Evolutionary conservation across 768 basidiomycete genomes (phyloP).

Genomic region (Russula sp.): DNA sequence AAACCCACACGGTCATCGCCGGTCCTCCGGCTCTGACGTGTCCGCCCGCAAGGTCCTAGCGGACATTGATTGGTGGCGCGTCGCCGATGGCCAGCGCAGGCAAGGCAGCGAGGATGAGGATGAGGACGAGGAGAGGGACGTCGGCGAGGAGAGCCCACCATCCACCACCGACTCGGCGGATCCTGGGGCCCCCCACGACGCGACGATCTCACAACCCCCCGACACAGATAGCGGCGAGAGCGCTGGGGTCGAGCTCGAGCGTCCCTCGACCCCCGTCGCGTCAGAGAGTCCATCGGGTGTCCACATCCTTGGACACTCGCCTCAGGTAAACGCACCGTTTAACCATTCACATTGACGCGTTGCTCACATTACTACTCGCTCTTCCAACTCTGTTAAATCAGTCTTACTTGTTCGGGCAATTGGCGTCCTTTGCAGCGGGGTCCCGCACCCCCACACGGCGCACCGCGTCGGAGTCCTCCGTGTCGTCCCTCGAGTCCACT

Average conservation of each 20-base stretch:
- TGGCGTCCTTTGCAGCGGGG: background rate
- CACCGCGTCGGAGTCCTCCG: conserved; percentile 17
- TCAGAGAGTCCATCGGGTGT: background rate
- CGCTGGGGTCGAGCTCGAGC: conserved; percentile 30
- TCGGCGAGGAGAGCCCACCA: conserved; percentile 8
- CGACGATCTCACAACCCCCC: background rate
- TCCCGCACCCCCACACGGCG: conserved; percentile 30
- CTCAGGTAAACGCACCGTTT: conserved; percentile 9
- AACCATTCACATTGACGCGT: background rate
- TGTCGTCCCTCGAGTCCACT: conserved; percentile 19
- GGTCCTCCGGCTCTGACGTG: conserved; percentile 63
- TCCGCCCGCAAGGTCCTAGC: conserved; percentile 63
- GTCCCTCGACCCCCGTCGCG: conserved; percentile 38
- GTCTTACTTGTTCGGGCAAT: conserved; percentile 1
- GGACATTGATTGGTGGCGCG: conserved; percentile 86
- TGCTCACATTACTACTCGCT: background rate
- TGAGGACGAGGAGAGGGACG: conserved; percentile 25
- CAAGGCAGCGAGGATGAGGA: conserved; percentile 36
- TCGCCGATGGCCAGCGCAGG: conserved; percentile 63
- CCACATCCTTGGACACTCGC: conserved; percentile 30
- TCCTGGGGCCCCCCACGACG: background rate
- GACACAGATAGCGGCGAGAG: conserved; percentile 28
- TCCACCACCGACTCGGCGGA: background rate
- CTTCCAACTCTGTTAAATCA: background rate
- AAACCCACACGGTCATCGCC: conserved; percentile 36